Conservation (phyloP, 768 basidiomycete species). For the Psilocybe cubensis region DNA sequence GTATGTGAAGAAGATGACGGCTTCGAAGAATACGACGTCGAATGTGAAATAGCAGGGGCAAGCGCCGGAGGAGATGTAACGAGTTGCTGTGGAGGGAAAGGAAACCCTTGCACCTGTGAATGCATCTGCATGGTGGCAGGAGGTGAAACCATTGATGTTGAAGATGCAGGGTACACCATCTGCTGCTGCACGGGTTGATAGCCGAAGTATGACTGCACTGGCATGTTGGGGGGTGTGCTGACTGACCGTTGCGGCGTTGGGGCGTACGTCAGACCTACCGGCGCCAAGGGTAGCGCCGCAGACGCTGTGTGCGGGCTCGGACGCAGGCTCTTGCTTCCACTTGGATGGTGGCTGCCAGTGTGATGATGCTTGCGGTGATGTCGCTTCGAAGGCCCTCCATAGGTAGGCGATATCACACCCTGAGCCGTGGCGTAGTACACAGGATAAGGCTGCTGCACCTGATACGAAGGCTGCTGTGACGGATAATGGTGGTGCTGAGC, state of each 20-base stretch:
- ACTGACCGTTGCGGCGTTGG: conserved; percentile 10
- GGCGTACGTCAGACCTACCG: conserved; percentile 4
- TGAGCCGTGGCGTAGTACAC: conserved; percentile 15
- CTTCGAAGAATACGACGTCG: neutral
- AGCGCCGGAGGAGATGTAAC: neutral
- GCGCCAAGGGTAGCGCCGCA: conserved; percentile 9
- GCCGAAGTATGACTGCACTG: neutral
- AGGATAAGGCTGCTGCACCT: conserved; percentile 9
- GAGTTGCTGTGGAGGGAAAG: neutral
- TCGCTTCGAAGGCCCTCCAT: conserved; percentile 3
- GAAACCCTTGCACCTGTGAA: neutral
- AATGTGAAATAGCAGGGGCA: neutral
- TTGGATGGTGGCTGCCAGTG: conserved; percentile 7
- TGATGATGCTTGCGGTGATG: conserved; percentile 10
- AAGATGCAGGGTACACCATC: neutral
- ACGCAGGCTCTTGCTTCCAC: conserved; percentile 14
- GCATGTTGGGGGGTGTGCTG: conserved; percentile 8
- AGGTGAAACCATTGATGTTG: neutral
- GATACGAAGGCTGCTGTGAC: conserved; percentile 2
- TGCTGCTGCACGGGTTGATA: neutral
- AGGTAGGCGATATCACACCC: conserved; percentile 16
- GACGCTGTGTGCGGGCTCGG: conserved; percentile 9
- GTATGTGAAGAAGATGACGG: neutral
- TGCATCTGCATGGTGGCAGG: neutral
- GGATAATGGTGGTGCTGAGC: neutral